Evolutionary conservation across 352 stramenopile species (phyloP).

Genomic region (Pythium myriotylum): DNA sequence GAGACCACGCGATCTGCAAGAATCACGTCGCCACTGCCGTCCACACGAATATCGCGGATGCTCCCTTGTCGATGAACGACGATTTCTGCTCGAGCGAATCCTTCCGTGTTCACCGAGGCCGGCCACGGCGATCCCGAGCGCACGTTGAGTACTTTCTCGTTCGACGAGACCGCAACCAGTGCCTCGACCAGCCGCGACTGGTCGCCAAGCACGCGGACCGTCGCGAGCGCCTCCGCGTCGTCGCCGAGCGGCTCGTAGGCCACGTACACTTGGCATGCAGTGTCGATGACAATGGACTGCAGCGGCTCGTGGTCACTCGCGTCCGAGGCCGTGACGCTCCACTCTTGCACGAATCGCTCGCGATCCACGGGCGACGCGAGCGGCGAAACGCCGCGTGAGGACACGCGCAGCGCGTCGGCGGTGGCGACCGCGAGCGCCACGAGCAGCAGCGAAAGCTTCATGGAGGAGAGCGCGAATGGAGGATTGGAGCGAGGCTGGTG

Average conservation of each 20-base stretch:
- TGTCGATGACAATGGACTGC: background rate
- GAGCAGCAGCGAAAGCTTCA: background rate
- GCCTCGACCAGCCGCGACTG: background rate
- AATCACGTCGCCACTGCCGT: background rate
- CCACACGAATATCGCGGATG: background rate
- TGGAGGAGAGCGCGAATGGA: too few relatives aligned
- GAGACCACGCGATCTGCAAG: constrained; percentile 1
- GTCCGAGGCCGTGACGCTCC: background rate
- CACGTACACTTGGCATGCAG: constrained; percentile 10
- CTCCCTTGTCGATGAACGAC: background rate
- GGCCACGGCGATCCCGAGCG: too few relatives aligned
- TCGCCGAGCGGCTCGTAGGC: background rate
- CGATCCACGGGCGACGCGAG: background rate
- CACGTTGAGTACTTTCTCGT: background rate
- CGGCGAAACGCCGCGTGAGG: background rate
- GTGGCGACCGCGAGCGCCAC: too few relatives aligned
- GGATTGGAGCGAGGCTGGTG: too few relatives aligned
- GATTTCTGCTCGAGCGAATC: constrained; percentile 4
- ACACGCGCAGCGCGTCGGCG: background rate
- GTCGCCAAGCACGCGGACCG: constrained; percentile 9
- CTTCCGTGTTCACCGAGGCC: background rate
- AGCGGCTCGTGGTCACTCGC: background rate
- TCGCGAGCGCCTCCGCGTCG: background rate
- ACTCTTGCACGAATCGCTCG: constrained; percentile 2
- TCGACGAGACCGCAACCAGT: background rate